Evolutionary conservation across 306 rosid genomes (phyloP).

Genomic region (Glycine tomentella): DNA sequence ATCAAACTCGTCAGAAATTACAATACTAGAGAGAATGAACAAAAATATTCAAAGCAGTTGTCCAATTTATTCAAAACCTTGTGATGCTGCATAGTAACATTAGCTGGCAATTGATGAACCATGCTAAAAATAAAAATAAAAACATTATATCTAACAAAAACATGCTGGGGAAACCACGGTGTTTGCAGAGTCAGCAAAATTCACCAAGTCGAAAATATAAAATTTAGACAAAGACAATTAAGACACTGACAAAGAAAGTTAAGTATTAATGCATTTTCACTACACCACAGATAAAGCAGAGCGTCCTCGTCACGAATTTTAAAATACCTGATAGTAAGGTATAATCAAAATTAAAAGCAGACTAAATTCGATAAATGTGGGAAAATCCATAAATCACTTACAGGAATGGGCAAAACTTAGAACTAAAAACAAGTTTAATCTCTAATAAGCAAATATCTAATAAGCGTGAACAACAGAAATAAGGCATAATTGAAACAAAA

Average conservation of each 20-base stretch:
- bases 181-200: background rate
- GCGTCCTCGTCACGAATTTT: background rate
- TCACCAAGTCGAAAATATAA: too few relatives aligned
- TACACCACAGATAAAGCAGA: background rate
- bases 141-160: too few relatives aligned
- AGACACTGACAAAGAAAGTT: background rate
- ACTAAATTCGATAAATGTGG: slow-evolving; percentile 57
- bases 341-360: slow-evolving; percentile 20
- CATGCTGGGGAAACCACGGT: background rate
- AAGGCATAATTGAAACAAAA: slow-evolving; percentile 72
- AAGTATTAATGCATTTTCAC: background rate
- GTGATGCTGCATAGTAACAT: background rate
- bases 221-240: too few relatives aligned
- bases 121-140: background rate
- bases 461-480: slow-evolving; percentile 57
- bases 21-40: background rate
- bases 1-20: background rate
- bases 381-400: slow-evolving; percentile 63
- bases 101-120: background rate
- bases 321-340: background rate
- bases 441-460: slow-evolving; percentile 31
- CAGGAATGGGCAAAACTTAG: slow-evolving; percentile 64
- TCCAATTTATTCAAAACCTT: background rate
- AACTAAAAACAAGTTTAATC: slow-evolving; percentile 67
- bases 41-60: background rate